Base-by-base conservation (phyloP, 345 rosid species). In the Bruguiera gymnorhiza region DNA sequence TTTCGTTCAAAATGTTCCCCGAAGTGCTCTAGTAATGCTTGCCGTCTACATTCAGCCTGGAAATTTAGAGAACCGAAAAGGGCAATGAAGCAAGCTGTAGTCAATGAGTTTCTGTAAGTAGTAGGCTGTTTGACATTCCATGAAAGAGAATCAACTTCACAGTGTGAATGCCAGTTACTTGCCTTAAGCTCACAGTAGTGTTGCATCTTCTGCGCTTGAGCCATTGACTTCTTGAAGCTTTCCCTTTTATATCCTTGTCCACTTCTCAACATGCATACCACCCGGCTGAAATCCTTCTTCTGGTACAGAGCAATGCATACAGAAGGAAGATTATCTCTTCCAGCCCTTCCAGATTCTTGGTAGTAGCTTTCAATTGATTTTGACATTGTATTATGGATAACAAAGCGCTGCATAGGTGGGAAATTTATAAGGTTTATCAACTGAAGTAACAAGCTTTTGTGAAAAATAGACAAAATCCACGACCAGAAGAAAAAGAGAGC, bases 321-420 rank as follows among this genome's bases (percentile, higher is more conserved):
- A 51, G 96, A 85, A 52, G 86, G 88, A 70, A 77, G 79, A 76
- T 83, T 87, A 71, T 94, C 98, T 69, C 98, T 86, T 51, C 87
- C 93, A 32, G 97, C 97, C 78, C 98, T 88, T 63, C 98, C 96
- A 39, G 93, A 89, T 77, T 94, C 98, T 83, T 91, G 97, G 73
- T 94, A 94, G 59, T 94, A 94, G 81, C 97, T 94, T 78, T 94
- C 96, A 19, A 89, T 75, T 61, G 97, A 89, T 83, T 89, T 94
- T n/a, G 96, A 94, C 87, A 94, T 50, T 36, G 97, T 87, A 69
- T 91, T 94, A 81, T 91, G 98, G 76, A 89, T 57, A 39, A 94
- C 97, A 66, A 94, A 94, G 66, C 88, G 87, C 97, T 91, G 92
- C 20, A 8, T 18, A 48, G 24, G 54, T 37, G 19, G 46, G 27